phyloP scores from a whole-genome alignment of 495 filamentous ascomycete species.

The Aspergillus affinis region DNA sequence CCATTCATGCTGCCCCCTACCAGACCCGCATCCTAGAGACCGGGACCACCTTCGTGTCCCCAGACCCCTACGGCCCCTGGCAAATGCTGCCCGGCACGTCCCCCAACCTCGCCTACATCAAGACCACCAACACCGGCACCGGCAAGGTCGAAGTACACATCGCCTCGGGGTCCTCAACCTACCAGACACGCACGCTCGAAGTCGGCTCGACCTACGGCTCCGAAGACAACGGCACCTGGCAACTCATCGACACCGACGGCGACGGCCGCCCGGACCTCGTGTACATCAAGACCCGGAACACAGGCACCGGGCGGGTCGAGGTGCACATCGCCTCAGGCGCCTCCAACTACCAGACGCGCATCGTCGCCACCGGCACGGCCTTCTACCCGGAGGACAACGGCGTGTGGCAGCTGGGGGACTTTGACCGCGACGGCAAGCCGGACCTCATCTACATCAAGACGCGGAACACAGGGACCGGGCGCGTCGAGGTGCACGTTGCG shows the following conservation, averaged over 20 bases:
- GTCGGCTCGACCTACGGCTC: not conserved
- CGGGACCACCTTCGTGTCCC: constrained; percentile 3
- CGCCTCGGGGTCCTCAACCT: constrained; percentile 4
- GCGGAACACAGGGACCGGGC: constrained; percentile 5
- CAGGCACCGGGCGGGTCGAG: constrained; percentile 3
- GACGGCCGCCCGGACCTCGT: constrained; percentile 5
- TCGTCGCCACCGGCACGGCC: constrained; percentile 1
- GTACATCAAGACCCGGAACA: constrained; percentile 7
- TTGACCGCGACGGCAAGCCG: constrained; percentile 4
- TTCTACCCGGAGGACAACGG: constrained; percentile 10
- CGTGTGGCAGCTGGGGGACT: constrained; percentile 7
- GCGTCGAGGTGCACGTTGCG: constrained; percentile 7
- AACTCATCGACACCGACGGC: constrained; percentile 6
- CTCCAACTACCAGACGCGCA: constrained; percentile 8
- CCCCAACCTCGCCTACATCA: constrained; percentile 5
- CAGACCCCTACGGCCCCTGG: constrained; percentile 6
- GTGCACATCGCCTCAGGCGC: constrained; percentile 8
- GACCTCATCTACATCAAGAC: constrained; percentile 10
- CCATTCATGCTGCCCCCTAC: constrained; percentile 1
- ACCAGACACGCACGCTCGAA: constrained; percentile 2
- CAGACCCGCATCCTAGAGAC: constrained; percentile 5
- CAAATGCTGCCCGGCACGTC: constrained; percentile 4
- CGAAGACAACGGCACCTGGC: constrained; percentile 9
- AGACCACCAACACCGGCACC: constrained; percentile 8
- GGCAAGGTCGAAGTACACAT: constrained; percentile 8